Evolutionary conservation across 176 grass and related monocot genomes (phyloP), one percentile per base, ranked within the genome.

Genomic region (Phoenix roebelenii): DNA sequence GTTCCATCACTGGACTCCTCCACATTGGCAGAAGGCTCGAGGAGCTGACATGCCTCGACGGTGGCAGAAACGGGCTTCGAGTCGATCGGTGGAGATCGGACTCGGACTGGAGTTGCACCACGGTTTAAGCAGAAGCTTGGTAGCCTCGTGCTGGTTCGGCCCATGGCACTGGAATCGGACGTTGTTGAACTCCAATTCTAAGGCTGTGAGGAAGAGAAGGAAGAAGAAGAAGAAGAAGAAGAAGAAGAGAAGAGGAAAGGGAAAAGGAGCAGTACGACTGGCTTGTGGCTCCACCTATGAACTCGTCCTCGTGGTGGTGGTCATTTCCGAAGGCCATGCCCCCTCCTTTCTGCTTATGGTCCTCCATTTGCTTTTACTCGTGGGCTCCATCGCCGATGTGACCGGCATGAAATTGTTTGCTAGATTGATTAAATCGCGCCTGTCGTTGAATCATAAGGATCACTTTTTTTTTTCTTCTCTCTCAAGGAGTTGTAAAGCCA

Each of bases 91-190:
- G 57, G 61, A 3, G 81, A 77, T 0, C 74, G 52, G 51, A 77
- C 50, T 3, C 44, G 12, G 5, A 57, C 3, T 6, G 58, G 29
- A 1, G 78, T 76, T 44, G 68, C 56, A 52, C 85, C 70, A 53
- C 69, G 68, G 72, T 88, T 80, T 52, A 83, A 65, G 75, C 89
- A 88, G 78, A 95, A 85, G 56, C 72, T 77, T 5, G 66, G 62
- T 15, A 79, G 52, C 26, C 29, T 35, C 3, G 70, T 18, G 15
- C 59, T 54, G 7, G 72, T 49, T 70, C 63, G 81, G 16, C 75
- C 79, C 79, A 65, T 80, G 58, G 12, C 12, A 1, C 35, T 12
- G 12, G 35, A 44, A 44, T 12, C 0, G 35, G 35, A 44, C 35
- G 35, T 44, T 44, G 35, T 44, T 44, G 35, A 44, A 44, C 35